Base-by-base conservation (phyloP, 2,329 filamentous ascomycete species). In the Hirsutella minnesotensis region DNA sequence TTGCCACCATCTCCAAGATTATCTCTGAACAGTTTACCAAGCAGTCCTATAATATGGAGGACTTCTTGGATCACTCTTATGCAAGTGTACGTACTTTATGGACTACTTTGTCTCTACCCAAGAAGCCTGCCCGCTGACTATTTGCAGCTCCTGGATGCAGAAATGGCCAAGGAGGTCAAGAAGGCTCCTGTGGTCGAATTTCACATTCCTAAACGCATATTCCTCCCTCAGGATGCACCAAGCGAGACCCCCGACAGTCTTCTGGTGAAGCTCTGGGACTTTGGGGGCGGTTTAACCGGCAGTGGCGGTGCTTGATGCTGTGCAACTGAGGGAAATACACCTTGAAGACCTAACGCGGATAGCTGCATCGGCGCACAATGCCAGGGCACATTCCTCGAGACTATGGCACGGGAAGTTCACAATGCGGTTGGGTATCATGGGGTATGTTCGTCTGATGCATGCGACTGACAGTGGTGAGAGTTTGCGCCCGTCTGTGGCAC, bases 21-120 rank as follows among this genome's bases (percentile, higher is more conserved):
- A 79, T 98, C 44, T 86, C 86, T 3, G 88, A 96, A 64, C 92
- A 96, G 60, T 98, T 96, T 61, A 98, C 92, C 3, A 98, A 98
- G 66, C 81, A 88, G 51, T 75, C 83, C 3, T 98, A 96, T 63
- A 92, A 88, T 53, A 66, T 95, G n/a, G 92, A 98, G 58, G 92
- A 98, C 58, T 98, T 98, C 63, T 66, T 96, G 39, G 92, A 98
- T 57, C 88, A 96, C 60, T 90, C 86, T 0, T 98, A 96, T 63
- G 77, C 71, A 54, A 86, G 79, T 57, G 81, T 83, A 73, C 72
- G 76, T 74, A 16, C 3, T 5, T 9, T 4, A 15, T 16, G 3
- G 1, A 4, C 9, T 15, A 34, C 39, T 33, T 45, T 40, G 20
- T 39, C 31, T 10, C 15, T 16, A 15, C 18, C 15, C 13, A 16